These are phyloP conservation scores for Solanum dulcamara DNA, from an alignment of 257 asterid species.

Conservation along the genomic window DNA sequence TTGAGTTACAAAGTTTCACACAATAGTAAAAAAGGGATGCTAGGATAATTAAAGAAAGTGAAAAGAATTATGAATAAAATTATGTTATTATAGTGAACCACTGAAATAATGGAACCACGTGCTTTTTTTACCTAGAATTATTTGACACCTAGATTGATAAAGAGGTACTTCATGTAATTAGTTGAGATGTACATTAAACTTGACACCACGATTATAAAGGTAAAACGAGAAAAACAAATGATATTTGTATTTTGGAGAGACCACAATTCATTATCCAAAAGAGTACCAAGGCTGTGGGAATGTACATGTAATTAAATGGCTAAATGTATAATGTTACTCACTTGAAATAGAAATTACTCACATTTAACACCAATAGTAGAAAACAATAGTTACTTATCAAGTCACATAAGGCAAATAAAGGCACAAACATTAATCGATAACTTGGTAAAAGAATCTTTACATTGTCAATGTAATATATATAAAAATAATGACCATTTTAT, in stretches of 20 bases:
- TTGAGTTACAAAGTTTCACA: neutral
- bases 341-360: neutral
- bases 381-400: neutral
- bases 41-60: too few relatives aligned
- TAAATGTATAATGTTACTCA: neutral
- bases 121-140: too few relatives aligned
- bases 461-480: neutral
- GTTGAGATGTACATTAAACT: rapidly evolving
- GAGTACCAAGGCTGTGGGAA: too few relatives aligned
- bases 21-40: too few relatives aligned
- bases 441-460: neutral
- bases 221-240: too few relatives aligned
- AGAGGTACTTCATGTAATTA: rapidly evolving
- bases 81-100: too few relatives aligned
- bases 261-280: too few relatives aligned
- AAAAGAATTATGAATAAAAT: neutral
- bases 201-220: neutral
- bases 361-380: neutral
- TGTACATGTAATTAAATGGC: neutral
- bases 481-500: neutral
- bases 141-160: neutral
- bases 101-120: too few relatives aligned
- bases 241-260: too few relatives aligned
- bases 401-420: neutral
- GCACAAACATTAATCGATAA: neutral